phyloP scores from a whole-genome alignment of 306 rosid species.

The Lathyrus tuberosus region DNA sequence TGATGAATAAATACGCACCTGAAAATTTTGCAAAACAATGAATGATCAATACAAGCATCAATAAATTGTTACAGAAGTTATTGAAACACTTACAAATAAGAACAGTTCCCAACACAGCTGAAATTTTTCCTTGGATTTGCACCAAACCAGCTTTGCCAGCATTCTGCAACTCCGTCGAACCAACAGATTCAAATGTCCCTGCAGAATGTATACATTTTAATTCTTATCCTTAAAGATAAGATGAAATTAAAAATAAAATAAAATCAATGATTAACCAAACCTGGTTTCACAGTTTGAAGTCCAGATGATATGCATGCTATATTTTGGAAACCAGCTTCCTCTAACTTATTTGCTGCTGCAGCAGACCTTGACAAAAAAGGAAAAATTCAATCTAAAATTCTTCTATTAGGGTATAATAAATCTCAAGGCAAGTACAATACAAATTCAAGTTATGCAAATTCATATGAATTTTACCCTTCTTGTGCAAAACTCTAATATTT shows the following conservation, averaged over 20 bases:
- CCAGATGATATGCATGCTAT: constrained; percentile 85
- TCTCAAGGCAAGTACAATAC: not conserved
- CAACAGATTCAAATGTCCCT: constrained; percentile 86
- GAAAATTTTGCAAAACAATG: constrained; percentile 38
- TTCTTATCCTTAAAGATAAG: constrained; percentile 1
- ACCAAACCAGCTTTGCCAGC: constrained; percentile 96
- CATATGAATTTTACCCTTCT: constrained; percentile 13
- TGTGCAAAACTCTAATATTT: constrained; percentile 3
- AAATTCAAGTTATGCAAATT: constrained; percentile 22
- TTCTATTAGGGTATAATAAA: constrained; percentile 2
- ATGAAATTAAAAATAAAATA: not conserved
- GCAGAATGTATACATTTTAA: constrained; percentile 28
- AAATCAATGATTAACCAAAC: constrained; percentile 41
- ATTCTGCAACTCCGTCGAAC: constrained; percentile 75
- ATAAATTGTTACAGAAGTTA: constrained; percentile 13
- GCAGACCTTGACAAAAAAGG: constrained; percentile 67
- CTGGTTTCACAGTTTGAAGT: constrained; percentile 83
- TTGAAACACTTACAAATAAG: constrained; percentile 70
- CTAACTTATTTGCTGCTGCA: constrained; percentile 76
- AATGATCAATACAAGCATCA: constrained; percentile 17
- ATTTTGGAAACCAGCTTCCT: constrained; percentile 74
- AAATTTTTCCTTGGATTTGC: constrained; percentile 85
- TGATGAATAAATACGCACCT: constrained; percentile 87
- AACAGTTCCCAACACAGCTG: constrained; percentile 86
- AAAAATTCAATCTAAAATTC: constrained; percentile 29